Base-by-base conservation (phyloP, 2,329 filamentous ascomycete genomes). In the Ophiocordyceps camponoti-saundersi region DNA sequence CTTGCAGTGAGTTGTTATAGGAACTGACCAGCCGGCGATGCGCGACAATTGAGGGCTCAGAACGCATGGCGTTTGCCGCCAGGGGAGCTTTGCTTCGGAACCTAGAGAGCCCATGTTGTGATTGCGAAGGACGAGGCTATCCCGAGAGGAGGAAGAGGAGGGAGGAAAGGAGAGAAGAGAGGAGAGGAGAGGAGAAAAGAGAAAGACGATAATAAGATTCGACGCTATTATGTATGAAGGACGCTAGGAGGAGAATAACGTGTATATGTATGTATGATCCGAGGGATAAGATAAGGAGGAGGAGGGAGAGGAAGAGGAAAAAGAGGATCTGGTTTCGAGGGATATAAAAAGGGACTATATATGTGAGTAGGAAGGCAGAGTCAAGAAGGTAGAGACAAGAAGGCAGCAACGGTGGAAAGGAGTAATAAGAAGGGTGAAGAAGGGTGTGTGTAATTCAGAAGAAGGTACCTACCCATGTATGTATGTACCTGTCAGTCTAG, bases 1-100 rank as follows among this genome's bases (percentile, higher is more conserved):
- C 13, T 36, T 36, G 16, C 11, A 36, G 4, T 1, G 8, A 13
- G 12, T 6, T 6, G 10, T 15, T 36, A 2, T 16, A 13, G 32
- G 23, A 12, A 61, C 72, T 58, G 65, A 85, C 81, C 83, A 89
- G 62, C 83, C 84, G 53, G 82, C 81, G 51, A 72, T 71, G 52
- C 77, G 72, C 42, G 82, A 87, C 36, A 89, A 70, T 15, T 75
- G 67, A 45, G 72, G 68, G 3, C 79, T 86, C 56, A 79, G 74
- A 49, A 85, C 70, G 50, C 85, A 71, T 23, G 85, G 84, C 18
- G 85, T 89, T 59, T 80, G 68, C 50, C 78, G 73, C 81, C 82
- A 88, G 48, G 83, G 79, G 46, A 66, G 60, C 51, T 61, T 66
- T 18, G 61, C 56, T 22, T 66, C 62, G 22, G 58, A 52, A 11